Percentiles rank a stretch among this genome's conserved stretches.
Evolutionary conservation across 2,329 filamentous ascomycete species (phyloP).

Genomic region (Claviceps monticola): DNA sequence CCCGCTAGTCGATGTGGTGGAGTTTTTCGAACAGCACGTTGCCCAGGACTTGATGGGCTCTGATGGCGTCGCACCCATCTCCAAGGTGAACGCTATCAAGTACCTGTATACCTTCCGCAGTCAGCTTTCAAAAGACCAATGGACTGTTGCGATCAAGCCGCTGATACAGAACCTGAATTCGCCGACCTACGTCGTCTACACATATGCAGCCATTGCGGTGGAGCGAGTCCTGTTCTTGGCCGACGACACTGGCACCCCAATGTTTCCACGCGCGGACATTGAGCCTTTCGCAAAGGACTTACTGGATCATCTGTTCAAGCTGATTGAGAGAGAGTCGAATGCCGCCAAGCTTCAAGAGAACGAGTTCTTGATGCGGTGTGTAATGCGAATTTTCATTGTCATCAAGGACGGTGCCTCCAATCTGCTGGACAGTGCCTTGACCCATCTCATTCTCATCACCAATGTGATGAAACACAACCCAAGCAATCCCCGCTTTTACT

Average conservation of each 20-base stretch:
- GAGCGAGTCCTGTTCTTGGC: conserved; percentile 80
- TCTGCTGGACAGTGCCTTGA: conserved; percentile 64
- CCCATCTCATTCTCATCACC: conserved; percentile 77
- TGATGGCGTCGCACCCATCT: conserved; percentile 59
- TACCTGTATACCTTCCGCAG: conserved; percentile 95
- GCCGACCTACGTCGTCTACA: conserved; percentile 91
- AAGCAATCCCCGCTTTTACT: conserved; percentile 95
- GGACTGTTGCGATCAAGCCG: conserved; percentile 78
- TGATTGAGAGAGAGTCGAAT: conserved; percentile 73
- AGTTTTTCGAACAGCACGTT: conserved; percentile 90
- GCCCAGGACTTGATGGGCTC: conserved; percentile 73
- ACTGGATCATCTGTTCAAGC: conserved; percentile 74
- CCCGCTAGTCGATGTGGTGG: conserved; percentile 71
- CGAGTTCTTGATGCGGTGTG: conserved; percentile 95
- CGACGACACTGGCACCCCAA: conserved; percentile 57
- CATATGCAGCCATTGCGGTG: conserved; percentile 92
- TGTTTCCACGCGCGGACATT: conserved; percentile 71
- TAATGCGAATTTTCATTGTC: conserved; percentile 94
- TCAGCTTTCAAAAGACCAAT: conserved; percentile 82
- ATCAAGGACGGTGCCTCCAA: conserved; percentile 68
- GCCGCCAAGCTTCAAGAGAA: conserved; percentile 96
- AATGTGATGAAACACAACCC: conserved; percentile 88
- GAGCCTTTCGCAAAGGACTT: conserved; percentile 74
- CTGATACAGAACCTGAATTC: conserved; percentile 85
- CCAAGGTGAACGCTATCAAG: conserved; percentile 97